Evolutionary conservation across 2,329 filamentous ascomycete genomes (phyloP).

Genomic region (Aspergillus phoenicis): DNA sequence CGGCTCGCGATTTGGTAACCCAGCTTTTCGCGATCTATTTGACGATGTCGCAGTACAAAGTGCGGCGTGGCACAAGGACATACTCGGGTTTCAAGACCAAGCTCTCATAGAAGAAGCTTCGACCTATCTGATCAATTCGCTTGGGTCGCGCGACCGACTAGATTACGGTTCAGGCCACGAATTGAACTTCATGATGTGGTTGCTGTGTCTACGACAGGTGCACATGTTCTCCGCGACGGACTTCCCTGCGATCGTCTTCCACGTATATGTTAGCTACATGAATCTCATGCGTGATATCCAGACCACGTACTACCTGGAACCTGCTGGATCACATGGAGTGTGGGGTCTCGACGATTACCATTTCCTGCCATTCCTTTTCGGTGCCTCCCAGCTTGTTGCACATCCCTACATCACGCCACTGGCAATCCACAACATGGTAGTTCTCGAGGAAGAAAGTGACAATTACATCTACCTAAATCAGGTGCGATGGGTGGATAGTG

Average conservation of each 20-base stretch:
- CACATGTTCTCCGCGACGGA: slow-evolving; percentile 64
- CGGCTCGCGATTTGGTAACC: slow-evolving; percentile 92
- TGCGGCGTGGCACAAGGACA: slow-evolving; percentile 44
- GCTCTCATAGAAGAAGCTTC: slow-evolving; percentile 70
- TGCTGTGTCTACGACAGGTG: slow-evolving; percentile 88
- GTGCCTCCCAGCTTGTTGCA: slow-evolving; percentile 82
- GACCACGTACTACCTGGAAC: slow-evolving; percentile 92
- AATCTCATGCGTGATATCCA: slow-evolving; percentile 84
- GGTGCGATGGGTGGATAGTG: slow-evolving; percentile 90
- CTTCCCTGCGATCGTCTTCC: slow-evolving; percentile 73
- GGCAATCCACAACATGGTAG: slow-evolving; percentile 83
- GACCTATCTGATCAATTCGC: slow-evolving; percentile 78
- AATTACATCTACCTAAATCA: slow-evolving; percentile 93
- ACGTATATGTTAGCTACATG: slow-evolving; percentile 81
- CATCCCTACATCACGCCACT: slow-evolving; percentile 79
- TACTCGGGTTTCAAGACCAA: slow-evolving; percentile 40
- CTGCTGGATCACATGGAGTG: slow-evolving; percentile 93
- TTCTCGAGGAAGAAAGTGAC: slow-evolving; percentile 79
- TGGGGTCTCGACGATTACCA: slow-evolving; percentile 98
- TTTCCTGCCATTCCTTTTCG: slow-evolving; percentile 93
- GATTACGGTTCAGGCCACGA: slow-evolving; percentile 98
- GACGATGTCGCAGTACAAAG: slow-evolving; percentile 51
- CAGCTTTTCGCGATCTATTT: slow-evolving; percentile 80
- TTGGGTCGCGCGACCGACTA: slow-evolving; percentile 83
- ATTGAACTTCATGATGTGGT: slow-evolving; percentile 94